A percentile compares a stretch with the other conserved stretches of the same genome.
Evolutionary conservation across 306 rosid genomes (phyloP).

Genomic region (Delonix regia): DNA sequence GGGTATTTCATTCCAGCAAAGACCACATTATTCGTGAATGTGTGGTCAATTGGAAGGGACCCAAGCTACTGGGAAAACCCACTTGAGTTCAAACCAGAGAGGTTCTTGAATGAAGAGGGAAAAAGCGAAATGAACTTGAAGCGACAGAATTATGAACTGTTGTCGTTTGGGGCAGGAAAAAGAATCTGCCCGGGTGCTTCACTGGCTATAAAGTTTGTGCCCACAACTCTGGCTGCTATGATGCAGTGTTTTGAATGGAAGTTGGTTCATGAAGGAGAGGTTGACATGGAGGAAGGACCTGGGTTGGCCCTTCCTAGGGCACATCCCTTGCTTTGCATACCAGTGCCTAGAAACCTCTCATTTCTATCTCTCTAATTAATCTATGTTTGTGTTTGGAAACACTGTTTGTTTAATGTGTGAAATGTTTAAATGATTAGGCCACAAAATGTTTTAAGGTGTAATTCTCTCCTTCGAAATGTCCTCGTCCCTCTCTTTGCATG

Average conservation of each 20-base stretch:
- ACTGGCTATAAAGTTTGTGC: not conserved
- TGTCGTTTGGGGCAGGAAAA: conserved; percentile 13
- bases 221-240: conserved; percentile 9
- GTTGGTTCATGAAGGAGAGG: not conserved
- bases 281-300: conserved; percentile 1
- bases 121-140: not conserved
- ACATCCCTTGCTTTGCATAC: not conserved
- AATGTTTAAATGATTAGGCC: not conserved
- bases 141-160: not conserved
- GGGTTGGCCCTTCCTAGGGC: not conserved
- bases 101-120: conserved; percentile 9
- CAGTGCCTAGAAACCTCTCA: not conserved
- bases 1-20: conserved; percentile 55
- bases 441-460: no score
- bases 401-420: no score
- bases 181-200: conserved; percentile 3
- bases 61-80: conserved; percentile 47
- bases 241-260: conserved; percentile 18
- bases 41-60: conserved; percentile 65
- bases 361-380: not conserved
- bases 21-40: conserved; percentile 48
- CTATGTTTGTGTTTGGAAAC: not conserved
- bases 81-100: conserved; percentile 5
- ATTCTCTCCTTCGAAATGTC: no score
- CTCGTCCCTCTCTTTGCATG: no score